Base-by-base conservation (phyloP, 1,284 basidiomycete species). In the Malassezia sp. region DNA sequence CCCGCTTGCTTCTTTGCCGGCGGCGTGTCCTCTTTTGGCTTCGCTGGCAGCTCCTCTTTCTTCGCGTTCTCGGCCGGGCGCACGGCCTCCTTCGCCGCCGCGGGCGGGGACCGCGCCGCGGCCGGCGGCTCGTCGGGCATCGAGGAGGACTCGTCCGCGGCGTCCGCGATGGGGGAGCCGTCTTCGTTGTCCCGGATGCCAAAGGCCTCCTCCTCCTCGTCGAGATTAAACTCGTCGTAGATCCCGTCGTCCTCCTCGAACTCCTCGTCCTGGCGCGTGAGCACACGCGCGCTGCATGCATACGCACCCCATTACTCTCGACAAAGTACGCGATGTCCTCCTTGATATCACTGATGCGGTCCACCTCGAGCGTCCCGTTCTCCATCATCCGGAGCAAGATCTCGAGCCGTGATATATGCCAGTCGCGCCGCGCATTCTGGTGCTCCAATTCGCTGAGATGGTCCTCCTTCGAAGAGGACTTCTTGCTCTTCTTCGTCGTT, bases 241-340 rank as follows among this genome's bases (percentile, higher is more conserved):
- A 99, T 86, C 40, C 87, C 90, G 70, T 91, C 85, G 65, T 97
- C 88, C 71, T 93, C 91, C 53, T 95, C 88, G 71, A 95, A 97
- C 67, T 88, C 85, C 67, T 97, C 93, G 53, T 93, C 89, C n/a
- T n/a, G n/a, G n/a, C n/a, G n/a, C n/a, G n/a, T n/a, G n/a, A n/a
- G n/a, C n/a, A n/a, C n/a, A n/a, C n/a, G n/a, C n/a, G n/a, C n/a
- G n/a, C n/a, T n/a, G n/a, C n/a, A n/a, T n/a, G n/a, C n/a, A n/a
- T n/a, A n/a, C n/a, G n/a, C n/a, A n/a, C n/a, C 73, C 80, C 81
- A 73, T 99, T 97, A 68, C 80, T 85, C 72, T 95, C 88, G 57
- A 97, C 88, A 67, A 95, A 99, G 74, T 96, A 97, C 30, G 80
- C 77, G 54, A 99, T 88, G 71, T 97, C 90, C 39, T 97, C 93